These are phyloP conservation scores for Cercospora sp. DNA, from an alignment of 2,329 filamentous ascomycete species.

Conservation along the genomic window DNA sequence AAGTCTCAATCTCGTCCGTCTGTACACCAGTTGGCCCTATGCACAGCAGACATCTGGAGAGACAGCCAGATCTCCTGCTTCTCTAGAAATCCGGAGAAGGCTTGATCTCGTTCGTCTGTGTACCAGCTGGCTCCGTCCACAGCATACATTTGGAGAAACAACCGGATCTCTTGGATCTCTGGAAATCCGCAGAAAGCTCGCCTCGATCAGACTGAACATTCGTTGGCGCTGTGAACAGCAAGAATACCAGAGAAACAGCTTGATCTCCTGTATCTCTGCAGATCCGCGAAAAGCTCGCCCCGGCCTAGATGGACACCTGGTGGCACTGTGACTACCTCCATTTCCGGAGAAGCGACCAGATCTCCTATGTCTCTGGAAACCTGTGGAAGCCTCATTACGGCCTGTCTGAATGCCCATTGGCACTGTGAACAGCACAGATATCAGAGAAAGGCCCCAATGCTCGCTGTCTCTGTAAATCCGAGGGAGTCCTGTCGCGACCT, in stretches of 20 bases:
- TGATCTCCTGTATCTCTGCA: background rate
- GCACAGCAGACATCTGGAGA: background rate
- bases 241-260: background rate
- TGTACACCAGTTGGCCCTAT: no score
- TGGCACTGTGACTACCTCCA: background rate
- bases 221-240: background rate
- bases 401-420: background rate
- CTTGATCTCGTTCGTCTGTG: background rate
- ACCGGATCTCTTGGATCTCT: background rate
- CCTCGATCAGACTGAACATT: background rate
- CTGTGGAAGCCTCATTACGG: background rate
- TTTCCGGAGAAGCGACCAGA: background rate
- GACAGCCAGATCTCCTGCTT: background rate
- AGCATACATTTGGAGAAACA: background rate
- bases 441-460: background rate
- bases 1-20: background rate
- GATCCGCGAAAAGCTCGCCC: background rate
- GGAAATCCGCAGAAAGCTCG: background rate
- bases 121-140: background rate
- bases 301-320: background rate
- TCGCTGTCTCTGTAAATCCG: background rate
- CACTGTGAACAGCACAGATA: background rate
- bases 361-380: background rate
- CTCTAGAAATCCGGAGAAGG: background rate
- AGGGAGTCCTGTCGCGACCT: background rate